Base-by-base conservation (phyloP, 495 filamentous ascomycete genomes). In the Cercophora newfieldiana region DNA sequence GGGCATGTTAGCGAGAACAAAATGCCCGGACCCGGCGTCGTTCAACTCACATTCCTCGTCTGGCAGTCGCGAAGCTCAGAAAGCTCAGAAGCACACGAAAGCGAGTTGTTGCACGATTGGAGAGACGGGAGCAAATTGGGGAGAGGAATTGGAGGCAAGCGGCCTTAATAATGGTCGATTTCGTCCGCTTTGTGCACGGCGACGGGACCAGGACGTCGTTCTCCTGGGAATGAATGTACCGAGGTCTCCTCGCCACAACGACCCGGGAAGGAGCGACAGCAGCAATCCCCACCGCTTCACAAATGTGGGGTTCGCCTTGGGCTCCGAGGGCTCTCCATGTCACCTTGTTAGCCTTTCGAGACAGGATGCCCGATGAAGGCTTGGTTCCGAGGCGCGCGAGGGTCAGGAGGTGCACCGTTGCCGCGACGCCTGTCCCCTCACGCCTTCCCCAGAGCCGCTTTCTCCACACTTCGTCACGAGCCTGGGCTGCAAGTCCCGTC, bases 391-490 rank as follows among this genome's bases (percentile, higher is more conserved):
- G n/a, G n/a, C n/a, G n/a, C n/a, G n/a, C n/a, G n/a, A 44, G 50
- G 18, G 50, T 53, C 50, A 53, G 50, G n/a, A 53, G 50, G 24
- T 53, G 50, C 25, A 53, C 19, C 50, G 50, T 26, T 26, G 50
- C 50, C 16, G 24, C 25, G 50, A 53, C 22, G 50, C 50, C n/a
- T 53, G 50, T 53, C 50, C 50, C 25, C 25, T 26, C 50, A 8
- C 50, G 24, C 25, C 22, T 22, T 19, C 21, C 50, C 37, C 37
- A 7, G 37, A 7, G 8, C 37, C 19, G n/a, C 10, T n/a, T 53
- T 53, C 50, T 19, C 50, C 50, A 53, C 50, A 53, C 50, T 14
- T 19, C 19, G 50, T 53, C 50, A 53, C 50, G 50, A 53, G 50
- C 50, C 50, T 7, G 8, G 7, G 7, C 37, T 18, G 8, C 37